Percentiles rank a stretch among this genome's conserved stretches.
phyloP scores from a whole-genome alignment of 331 rosid genomes.

The Cydonia oblonga region DNA sequence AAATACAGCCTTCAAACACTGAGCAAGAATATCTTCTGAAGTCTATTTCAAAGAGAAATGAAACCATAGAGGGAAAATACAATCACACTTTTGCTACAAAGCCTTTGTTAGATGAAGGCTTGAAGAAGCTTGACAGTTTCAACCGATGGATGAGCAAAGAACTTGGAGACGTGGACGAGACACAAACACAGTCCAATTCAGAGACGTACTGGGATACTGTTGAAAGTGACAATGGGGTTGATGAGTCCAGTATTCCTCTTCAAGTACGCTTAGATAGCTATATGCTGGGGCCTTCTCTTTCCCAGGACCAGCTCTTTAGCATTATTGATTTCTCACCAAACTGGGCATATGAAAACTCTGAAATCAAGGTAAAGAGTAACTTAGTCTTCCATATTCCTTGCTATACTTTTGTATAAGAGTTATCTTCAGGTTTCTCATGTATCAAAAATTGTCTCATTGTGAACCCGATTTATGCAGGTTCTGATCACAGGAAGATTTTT shows the following conservation, averaged over 20 bases:
- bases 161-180: constrained; percentile 67
- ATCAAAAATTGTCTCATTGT: background rate
- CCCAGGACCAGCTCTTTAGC: constrained; percentile 72
- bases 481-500: constrained; percentile 60
- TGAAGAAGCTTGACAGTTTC: constrained; percentile 77
- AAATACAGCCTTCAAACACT: constrained; percentile 16
- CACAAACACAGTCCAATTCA: constrained; percentile 43
- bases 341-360: constrained; percentile 62
- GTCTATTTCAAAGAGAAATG: constrained; percentile 28
- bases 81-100: constrained; percentile 20
- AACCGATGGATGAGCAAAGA: constrained; percentile 77
- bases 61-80: constrained; percentile 26
- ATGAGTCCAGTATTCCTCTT: constrained; percentile 34
- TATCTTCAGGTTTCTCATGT: constrained; percentile 2
- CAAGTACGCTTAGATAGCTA: constrained; percentile 43
- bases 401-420: background rate
- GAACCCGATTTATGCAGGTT: constrained; percentile 34
- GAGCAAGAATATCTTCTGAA: constrained; percentile 20
- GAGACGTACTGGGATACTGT: constrained; percentile 53
- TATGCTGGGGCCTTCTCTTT: constrained; percentile 58
- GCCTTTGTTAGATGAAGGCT: constrained; percentile 42
- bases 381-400: constrained; percentile 9
- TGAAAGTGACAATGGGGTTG: constrained; percentile 45
- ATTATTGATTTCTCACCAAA: constrained; percentile 73
- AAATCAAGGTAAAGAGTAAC: constrained; percentile 44